Evolutionary conservation across 177 flowering plant genomes (phyloP), one percentile per base, ranked within the genome.

Genomic region (Tripterygium wilfordii): DNA sequence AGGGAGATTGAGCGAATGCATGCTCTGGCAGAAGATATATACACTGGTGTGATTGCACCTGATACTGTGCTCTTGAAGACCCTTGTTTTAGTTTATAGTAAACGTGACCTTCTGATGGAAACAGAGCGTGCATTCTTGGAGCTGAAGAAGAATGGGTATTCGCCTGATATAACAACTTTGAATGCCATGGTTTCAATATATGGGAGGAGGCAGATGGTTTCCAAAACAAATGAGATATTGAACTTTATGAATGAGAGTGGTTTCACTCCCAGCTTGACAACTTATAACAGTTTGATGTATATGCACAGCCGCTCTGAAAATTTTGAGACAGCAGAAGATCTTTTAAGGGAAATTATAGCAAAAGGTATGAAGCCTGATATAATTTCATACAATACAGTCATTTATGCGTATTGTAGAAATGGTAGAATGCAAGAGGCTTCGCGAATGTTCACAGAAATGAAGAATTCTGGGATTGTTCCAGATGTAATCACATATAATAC

Each of bases 241-340:
- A 62, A 68, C 44, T 83, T 65, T 69, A 83, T 91, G 80, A 67
- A 56, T 12, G 80, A 75, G 46, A 76, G 66, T 30, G 95, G 95
- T 9, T 78, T 77, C 51, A 86, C 90, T 44, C 96, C 91, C 14
- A 85, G 66, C 64, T 60, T 92, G 65, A 51, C 94, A 12, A 92
- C 96, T 10, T 92, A 88, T 74, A 92, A 92, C 56, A 80, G 75
- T 62, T 74, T 92, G 79, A 88, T 92, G 78, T 72, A 78, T 49
- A 83, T 85, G 95, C 66, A 88, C 56, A 75, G 94, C 48, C 74
- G 88, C 20, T 68, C 79, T 12, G 81, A 56, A 31, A 65, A 70
- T 48, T 86, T 67, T 50, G 70, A 72, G 55, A 76, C 49, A 55
- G 69, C 98, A 9, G 98, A 92, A 58, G 74, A 80, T 38, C 48